phyloP scores from a whole-genome alignment of 768 basidiomycete genomes.

The Kwoniella mangroviensis region DNA sequence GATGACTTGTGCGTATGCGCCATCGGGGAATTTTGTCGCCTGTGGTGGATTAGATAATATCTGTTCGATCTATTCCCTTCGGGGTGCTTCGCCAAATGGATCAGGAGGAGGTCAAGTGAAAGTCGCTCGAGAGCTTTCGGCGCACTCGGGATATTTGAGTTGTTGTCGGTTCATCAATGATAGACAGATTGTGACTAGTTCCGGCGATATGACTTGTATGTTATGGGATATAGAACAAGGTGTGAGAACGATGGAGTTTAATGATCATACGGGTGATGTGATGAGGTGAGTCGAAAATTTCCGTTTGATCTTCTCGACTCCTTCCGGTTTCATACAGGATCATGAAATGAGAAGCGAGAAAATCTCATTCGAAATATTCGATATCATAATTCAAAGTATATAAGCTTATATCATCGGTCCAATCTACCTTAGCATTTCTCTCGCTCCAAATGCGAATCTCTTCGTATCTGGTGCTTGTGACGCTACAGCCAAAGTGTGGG shows the following conservation, averaged over 20 bases:
- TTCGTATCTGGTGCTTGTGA: constrained; percentile 99
- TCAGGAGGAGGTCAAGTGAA: constrained; percentile 67
- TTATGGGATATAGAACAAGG: constrained; percentile 99
- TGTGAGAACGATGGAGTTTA: constrained; percentile 96
- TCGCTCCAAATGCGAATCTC: constrained; percentile 88
- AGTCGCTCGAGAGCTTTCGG: constrained; percentile 91
- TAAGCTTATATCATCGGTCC: neutral
- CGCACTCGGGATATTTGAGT: constrained; percentile 95
- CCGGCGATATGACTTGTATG: constrained; percentile 99
- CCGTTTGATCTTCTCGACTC: neutral
- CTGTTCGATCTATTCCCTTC: constrained; percentile 95
- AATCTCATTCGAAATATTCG: neutral
- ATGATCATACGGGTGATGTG: constrained; percentile 98
- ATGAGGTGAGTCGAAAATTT: constrained; percentile 76
- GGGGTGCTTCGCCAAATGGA: constrained; percentile 64
- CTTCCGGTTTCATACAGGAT: too few relatives aligned
- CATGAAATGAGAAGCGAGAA: neutral
- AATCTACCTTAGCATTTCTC: constrained; percentile 71
- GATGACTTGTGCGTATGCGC: constrained; percentile 99
- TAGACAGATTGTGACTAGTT: constrained; percentile 95
- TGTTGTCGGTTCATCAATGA: constrained; percentile 99
- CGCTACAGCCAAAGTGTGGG: constrained; percentile 98
- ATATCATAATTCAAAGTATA: neutral
- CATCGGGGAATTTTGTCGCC: constrained; percentile 94
- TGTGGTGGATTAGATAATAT: constrained; percentile 99